Conservation (phyloP, 1,284 basidiomycete species). For the Ustilago cynodontis region DNA sequence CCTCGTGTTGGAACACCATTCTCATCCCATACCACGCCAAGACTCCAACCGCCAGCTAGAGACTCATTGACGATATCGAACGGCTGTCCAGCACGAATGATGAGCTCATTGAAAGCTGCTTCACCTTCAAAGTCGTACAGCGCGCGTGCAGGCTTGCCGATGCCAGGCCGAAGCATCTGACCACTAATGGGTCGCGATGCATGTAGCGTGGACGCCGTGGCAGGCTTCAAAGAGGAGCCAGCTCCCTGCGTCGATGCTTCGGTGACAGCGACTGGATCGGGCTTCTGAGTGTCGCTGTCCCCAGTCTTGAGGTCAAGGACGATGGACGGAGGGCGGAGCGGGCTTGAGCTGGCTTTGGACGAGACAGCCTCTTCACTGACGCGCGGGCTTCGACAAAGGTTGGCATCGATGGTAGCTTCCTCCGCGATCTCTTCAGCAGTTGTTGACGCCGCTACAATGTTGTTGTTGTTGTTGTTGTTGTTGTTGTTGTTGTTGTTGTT, state of each 20-base stretch:
- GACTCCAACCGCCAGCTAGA: slow-evolving; percentile 60
- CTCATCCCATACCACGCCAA: slow-evolving; percentile 47
- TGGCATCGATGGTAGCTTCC: slow-evolving; percentile 21
- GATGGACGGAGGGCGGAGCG: slow-evolving; percentile 20
- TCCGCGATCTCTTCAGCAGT: slow-evolving; percentile 8
- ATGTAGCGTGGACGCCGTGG: slow-evolving; percentile 5
- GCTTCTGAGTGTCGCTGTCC: neutral
- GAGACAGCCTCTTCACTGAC: neutral
- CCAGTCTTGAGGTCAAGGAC: slow-evolving; percentile 12
- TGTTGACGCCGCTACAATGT: neutral
- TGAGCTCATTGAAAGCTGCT: slow-evolving; percentile 58
- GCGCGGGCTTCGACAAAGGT: neutral
- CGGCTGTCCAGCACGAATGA: slow-evolving; percentile 47
- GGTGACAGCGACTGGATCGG: neutral
- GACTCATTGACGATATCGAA: slow-evolving; percentile 62
- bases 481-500: neutral
- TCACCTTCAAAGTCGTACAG: slow-evolving; percentile 62
- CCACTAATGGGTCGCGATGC: slow-evolving; percentile 18
- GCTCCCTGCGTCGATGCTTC: neutral
- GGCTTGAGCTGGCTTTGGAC: slow-evolving; percentile 1
- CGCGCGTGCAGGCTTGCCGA: slow-evolving; percentile 55
- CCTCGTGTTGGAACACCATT: slow-evolving; percentile 45
- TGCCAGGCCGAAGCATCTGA: slow-evolving; percentile 28
- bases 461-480: neutral
- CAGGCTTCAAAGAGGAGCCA: neutral